phyloP scores from a whole-genome alignment of 176 grass and related monocot species.

The Aegilops longissima region DNA sequence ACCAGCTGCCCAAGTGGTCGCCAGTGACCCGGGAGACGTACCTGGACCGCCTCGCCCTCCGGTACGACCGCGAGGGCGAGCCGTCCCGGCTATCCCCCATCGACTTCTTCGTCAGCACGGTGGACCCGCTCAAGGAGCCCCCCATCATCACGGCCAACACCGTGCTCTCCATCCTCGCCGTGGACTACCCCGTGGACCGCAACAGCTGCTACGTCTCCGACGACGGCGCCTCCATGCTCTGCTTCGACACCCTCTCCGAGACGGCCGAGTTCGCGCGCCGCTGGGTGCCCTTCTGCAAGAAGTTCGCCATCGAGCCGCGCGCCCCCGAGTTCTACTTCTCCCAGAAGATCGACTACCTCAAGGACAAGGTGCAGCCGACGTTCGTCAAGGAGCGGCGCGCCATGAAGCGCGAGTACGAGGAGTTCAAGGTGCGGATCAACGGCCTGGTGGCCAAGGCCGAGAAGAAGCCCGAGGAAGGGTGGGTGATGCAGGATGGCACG shows the following conservation, averaged over 20 bases:
- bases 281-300: constrained; percentile 99
- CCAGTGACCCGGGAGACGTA: constrained; percentile 91
- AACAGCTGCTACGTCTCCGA: constrained; percentile 94
- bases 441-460: constrained; percentile 81
- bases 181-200: constrained; percentile 90
- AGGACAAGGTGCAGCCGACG: constrained; percentile 94
- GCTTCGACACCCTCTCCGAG: constrained; percentile 87
- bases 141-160: constrained; percentile 97
- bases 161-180: constrained; percentile 86
- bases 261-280: constrained; percentile 86
- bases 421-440: constrained; percentile 93
- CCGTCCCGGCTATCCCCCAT: constrained; percentile 52
- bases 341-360: constrained; percentile 97
- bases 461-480: constrained; percentile 95
- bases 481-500: constrained; percentile 97
- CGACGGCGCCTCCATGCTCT: constrained; percentile 91
- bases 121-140: constrained; percentile 97
- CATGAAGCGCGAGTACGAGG: constrained; percentile 97
- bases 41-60: constrained; percentile 82
- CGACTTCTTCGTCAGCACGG: constrained; percentile 86
- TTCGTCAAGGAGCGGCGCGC: constrained; percentile 93
- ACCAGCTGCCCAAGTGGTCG: constrained; percentile 97
- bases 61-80: constrained; percentile 81
- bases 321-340: constrained; percentile 98
- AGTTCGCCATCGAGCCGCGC: constrained; percentile 80